phyloP scores from a whole-genome alignment of 169 alveolate species.

The Nephromyces sp. region DNA sequence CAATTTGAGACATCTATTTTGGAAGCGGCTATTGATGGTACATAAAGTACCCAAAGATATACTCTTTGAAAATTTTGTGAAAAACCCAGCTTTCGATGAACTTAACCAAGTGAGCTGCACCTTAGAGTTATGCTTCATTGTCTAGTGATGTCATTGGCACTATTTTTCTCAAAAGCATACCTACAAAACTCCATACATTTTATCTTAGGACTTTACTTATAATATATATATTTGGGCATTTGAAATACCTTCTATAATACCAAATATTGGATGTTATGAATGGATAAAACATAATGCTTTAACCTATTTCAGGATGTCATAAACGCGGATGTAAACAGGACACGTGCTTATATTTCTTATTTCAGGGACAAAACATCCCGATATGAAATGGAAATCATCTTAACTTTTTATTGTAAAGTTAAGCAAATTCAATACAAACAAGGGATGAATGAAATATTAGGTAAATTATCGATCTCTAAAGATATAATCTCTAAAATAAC shows the following conservation, averaged over 20 bases:
- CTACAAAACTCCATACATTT: no score
- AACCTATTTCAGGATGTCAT: slow-evolving; percentile 25
- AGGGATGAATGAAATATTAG: slow-evolving; percentile 55
- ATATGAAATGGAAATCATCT: slow-evolving; percentile 29
- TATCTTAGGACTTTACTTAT: no score
- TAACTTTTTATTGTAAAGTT: slow-evolving; percentile 45
- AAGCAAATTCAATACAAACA: slow-evolving; percentile 46
- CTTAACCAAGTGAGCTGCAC: no score
- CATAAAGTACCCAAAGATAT: no score
- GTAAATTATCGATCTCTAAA: slow-evolving; percentile 10
- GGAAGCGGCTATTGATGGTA: not conserved
- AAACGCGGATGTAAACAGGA: slow-evolving; percentile 27
- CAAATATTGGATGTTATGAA: no score
- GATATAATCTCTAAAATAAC: no score
- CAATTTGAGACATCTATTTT: not conserved
- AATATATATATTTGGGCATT: no score
- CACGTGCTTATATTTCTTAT: slow-evolving; percentile 21
- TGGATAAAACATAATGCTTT: not conserved
- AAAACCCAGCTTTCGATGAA: not conserved
- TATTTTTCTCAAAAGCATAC: no score
- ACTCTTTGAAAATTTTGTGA: not conserved
- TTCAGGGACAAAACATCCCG: slow-evolving; percentile 12
- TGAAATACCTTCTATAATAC: no score
- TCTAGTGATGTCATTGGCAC: no score
- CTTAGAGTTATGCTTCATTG: no score